phyloP scores from a whole-genome alignment of 176 grass and related monocot genomes.

The Cenchrus americanus region DNA sequence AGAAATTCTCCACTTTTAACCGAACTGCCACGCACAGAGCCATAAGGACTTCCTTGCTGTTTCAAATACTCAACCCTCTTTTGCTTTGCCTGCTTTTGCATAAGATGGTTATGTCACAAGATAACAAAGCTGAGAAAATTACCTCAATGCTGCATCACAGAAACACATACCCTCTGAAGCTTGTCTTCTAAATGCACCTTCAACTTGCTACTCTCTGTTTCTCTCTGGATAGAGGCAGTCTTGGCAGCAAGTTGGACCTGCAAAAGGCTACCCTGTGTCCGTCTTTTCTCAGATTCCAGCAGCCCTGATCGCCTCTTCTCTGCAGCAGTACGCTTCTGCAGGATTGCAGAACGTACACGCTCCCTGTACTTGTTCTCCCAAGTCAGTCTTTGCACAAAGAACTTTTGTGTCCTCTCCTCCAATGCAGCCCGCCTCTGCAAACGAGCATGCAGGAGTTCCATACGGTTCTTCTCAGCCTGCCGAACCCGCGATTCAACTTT shows the following conservation, averaged over 20 bases:
- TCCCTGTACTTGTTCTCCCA: conserved; percentile 83
- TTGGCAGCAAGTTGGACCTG: conserved; percentile 63
- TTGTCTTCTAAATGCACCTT: conserved; percentile 78
- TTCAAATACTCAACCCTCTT: conserved; percentile 79
- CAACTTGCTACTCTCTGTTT: conserved; percentile 69
- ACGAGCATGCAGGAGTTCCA: conserved; percentile 64
- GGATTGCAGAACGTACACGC: conserved; percentile 70
- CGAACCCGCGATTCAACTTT: conserved; percentile 66
- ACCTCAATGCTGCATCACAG: conserved; percentile 12
- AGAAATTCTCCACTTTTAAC: conserved; percentile 71
- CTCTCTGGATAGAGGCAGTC: conserved; percentile 59
- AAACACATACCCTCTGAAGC: conserved; percentile 71
- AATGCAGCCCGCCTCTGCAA: conserved; percentile 68
- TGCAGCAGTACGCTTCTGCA: conserved; percentile 76
- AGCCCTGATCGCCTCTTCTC: conserved; percentile 67
- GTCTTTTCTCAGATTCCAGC: conserved; percentile 74
- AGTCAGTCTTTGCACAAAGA: conserved; percentile 54
- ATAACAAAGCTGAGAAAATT: conserved; percentile 27
- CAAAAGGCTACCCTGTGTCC: conserved; percentile 62
- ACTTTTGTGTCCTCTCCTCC: conserved; percentile 75
- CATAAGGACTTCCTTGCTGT: conserved; percentile 61
- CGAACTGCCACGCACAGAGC: conserved; percentile 41
- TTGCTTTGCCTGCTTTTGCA: conserved; percentile 59
- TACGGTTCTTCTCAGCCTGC: conserved; percentile 76
- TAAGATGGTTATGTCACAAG: conserved; percentile 24